Conservation (phyloP, 73 alveolate genomes). For the Uronychia setigera region DNA sequence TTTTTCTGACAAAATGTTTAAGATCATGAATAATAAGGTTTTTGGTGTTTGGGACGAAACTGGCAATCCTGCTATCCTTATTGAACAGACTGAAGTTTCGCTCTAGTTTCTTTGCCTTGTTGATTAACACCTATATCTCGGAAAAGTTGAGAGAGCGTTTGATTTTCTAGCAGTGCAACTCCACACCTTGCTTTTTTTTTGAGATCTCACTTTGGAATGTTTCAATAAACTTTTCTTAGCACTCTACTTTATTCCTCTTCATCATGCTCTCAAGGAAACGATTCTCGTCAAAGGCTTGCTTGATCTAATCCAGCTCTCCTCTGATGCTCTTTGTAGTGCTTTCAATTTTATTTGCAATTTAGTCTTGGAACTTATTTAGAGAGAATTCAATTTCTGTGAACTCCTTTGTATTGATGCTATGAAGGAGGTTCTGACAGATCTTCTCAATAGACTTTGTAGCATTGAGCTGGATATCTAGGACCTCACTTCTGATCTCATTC, state of each 20-base stretch:
- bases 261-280: slow-evolving; percentile 47
- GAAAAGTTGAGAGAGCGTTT: slow-evolving; percentile 13
- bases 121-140: slow-evolving; percentile 25
- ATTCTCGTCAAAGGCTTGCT: slow-evolving; percentile 26
- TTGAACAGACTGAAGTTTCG: slow-evolving; percentile 27
- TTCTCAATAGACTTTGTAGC: slow-evolving; percentile 29
- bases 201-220: slow-evolving; percentile 15
- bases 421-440: slow-evolving; percentile 21
- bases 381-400: slow-evolving; percentile 17
- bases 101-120: slow-evolving; percentile 35
- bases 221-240: slow-evolving; percentile 18
- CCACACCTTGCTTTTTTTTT: slow-evolving; percentile 29
- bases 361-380: neutral
- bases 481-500: slow-evolving; percentile 34
- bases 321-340: slow-evolving; percentile 5
- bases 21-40: slow-evolving; percentile 52
- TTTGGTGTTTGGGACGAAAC: slow-evolving; percentile 53
- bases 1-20: slow-evolving; percentile 24
- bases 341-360: neutral
- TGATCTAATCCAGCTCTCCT: slow-evolving; percentile 10
- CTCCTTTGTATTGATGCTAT: slow-evolving; percentile 25
- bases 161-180: slow-evolving; percentile 12
- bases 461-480: slow-evolving; percentile 32
- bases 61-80: slow-evolving; percentile 53
- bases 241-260: slow-evolving; percentile 40